Evolutionary conservation across 2,329 filamentous ascomycete species (phyloP), one percentile per base, ranked within the genome.

Genomic region (Clonostachys chloroleuca): DNA sequence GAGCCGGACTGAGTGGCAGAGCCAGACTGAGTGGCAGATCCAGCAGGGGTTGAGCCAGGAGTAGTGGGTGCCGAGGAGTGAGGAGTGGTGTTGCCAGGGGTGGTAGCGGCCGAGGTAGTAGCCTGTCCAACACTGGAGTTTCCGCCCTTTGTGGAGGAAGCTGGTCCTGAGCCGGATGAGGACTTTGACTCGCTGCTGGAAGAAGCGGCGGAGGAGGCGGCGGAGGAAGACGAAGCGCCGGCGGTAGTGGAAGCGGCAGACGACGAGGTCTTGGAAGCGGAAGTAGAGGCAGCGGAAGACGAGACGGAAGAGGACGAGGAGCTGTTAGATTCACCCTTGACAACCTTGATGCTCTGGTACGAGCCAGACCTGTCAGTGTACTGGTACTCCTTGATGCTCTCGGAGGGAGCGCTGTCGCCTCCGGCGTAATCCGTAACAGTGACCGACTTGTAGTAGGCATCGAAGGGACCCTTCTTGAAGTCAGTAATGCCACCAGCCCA

Each of bases 41-140:
- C 24, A 37, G 34, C 44, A n/a, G 44, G 37, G 43, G 43, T 44
- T 33, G 24, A 44, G 46, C 46, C 42, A 36, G 24, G 24, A 30
- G 44, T 42, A 33, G 16, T 33, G 24, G 24, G 24, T 30, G 24
- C 24, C 8, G 24, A 30, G 24, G 24, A 30, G 9, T 9, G 8
- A 45, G 62, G 63, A 50, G 72, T 55, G 45, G 46, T 40, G 12
- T 45, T 12, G 45, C 33, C 9, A 9, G 10, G 39, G 9, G 45
- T 24, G 37, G 37, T 40, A 12, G 12, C 17, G 17, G 37, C 24
- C 24, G 24, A 30, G 24, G 8, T 9, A 30, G 24, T 30, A 10
- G 24, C 9, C 24, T 30, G 24, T 30, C 24, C 24, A 30, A 30
- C 9, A 9, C 24, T 30, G 9, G 24, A 30, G 24, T 30, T 9